Evolutionary conservation across 768 basidiomycete genomes (phyloP), one percentile per base, ranked within the genome.

Genomic region (Brasilioporus rufonigricans): DNA sequence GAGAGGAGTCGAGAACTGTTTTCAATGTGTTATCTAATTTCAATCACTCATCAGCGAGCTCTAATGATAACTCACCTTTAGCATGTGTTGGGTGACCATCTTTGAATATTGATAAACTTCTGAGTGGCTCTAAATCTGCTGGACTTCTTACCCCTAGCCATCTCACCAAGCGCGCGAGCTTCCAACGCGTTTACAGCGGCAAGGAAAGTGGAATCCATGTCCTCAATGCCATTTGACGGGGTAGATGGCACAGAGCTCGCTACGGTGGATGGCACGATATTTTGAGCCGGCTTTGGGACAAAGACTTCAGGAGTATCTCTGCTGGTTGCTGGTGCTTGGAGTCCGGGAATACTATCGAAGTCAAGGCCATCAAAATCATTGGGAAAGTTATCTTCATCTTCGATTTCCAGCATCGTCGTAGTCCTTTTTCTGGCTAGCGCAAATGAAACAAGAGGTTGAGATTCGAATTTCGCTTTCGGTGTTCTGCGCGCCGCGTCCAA

Each of bases 351-450:
- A 12, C 54, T 74, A 26, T 81, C 74, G 55, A 77, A 80, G 57
- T 78, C 74, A 21, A 83, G 43, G 16, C 76, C 77, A 4, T 76
- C 76, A 53, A 85, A 80, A 23, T 79, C 77, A 61, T 86, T 84
- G 0, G 77, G 77, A 53, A 80, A 87, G 51, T 83, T 78, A 61
- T 86, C 81, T n/a, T 72, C 72, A 1, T 61, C 63, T 31, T 61
- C 61, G 1, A 27, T 43, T 50, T 61, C 62, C 32, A 67, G 45
- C 72, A 73, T 73, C 43, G 43, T 44, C 36, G 35, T 24, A 27
- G 33, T 38, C 45, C 31, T 38, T 47, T 19, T 47, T 19, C 53
- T 56, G 26, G 38, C 11, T 8, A n/a, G 38, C 27, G 29, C 27
- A 12, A 38, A 33, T 9, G 27, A 43, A 27, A n/a, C 33, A 43